phyloP scores from a whole-genome alignment of 768 basidiomycete species.

The Leccinum subtestaceum region DNA sequence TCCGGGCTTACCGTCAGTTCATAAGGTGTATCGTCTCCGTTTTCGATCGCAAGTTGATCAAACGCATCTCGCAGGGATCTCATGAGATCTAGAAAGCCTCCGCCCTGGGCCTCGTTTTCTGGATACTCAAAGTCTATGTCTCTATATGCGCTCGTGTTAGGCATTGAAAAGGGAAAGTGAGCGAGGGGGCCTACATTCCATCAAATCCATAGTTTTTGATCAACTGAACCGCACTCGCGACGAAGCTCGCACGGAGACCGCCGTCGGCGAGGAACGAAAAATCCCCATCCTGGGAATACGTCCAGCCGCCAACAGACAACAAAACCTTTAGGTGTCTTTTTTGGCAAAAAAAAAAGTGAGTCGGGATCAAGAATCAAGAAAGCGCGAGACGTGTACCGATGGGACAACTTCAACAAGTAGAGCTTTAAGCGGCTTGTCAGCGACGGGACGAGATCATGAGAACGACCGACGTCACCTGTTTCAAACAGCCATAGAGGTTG shows the following conservation, averaged over 20 bases:
- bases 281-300: conserved; percentile 67
- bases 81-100: conserved; percentile 64
- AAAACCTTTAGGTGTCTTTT: conserved; percentile 48
- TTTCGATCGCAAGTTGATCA: conserved; percentile 50
- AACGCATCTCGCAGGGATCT: conserved; percentile 63
- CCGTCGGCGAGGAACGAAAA: conserved; percentile 61
- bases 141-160: conserved; percentile 30
- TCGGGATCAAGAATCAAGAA: background rate
- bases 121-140: conserved; percentile 84
- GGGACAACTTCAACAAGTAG: conserved; percentile 56
- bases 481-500: conserved; percentile 79
- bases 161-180: background rate
- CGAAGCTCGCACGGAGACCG: conserved; percentile 53
- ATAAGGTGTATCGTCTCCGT: conserved; percentile 62
- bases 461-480: conserved; percentile 51
- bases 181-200: conserved; percentile 51
- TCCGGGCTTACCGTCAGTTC: conserved; percentile 43
- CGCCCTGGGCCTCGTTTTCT: conserved; percentile 51
- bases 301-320: conserved; percentile 61
- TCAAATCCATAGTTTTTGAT: conserved; percentile 79
- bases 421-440: conserved; percentile 22
- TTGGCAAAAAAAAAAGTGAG: background rate
- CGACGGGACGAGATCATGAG: background rate
- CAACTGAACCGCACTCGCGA: conserved; percentile 56
- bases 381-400: conserved; percentile 34